Conservation (phyloP, 306 rosid species). For the Adenanthera pavonina region DNA sequence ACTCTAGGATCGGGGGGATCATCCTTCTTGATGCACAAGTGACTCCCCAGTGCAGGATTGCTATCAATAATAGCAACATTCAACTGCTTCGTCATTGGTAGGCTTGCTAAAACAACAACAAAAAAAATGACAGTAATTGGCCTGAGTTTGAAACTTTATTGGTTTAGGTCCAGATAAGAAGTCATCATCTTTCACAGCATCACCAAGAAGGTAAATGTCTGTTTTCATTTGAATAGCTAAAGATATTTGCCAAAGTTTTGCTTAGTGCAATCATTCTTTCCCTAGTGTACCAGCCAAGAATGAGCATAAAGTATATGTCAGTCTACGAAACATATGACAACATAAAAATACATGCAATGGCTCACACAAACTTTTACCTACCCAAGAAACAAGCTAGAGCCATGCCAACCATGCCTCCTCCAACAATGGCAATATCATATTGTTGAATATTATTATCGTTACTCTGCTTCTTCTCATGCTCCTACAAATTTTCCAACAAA, state of each 20-base stretch:
- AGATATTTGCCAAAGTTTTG: background rate
- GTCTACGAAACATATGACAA: constrained; percentile 18
- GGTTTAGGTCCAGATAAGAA: constrained; percentile 4
- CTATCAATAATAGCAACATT: constrained; percentile 93
- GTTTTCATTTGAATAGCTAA: constrained; percentile 23
- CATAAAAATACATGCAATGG: background rate
- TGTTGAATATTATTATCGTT: constrained; percentile 46
- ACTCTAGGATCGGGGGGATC: constrained; percentile 93
- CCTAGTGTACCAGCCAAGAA: constrained; percentile 7
- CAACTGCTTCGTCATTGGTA: constrained; percentile 89
- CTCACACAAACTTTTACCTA: constrained; percentile 48
- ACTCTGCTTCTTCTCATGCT: constrained; percentile 48
- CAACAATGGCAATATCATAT: constrained; percentile 92
- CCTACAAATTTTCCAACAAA: constrained; percentile 53
- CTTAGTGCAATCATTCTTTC: constrained; percentile 12
- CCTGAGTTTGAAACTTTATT: constrained; percentile 19
- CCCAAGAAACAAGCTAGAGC: constrained; percentile 96
- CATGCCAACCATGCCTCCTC: constrained; percentile 98
- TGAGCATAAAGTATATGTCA: background rate
- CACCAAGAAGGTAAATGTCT: constrained; percentile 24
- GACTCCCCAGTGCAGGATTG: constrained; percentile 73
- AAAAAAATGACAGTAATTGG: constrained; percentile 22
- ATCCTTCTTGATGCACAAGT: constrained; percentile 65
- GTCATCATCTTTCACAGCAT: constrained; percentile 22
- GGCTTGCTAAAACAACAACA: constrained; percentile 68